Conservation (phyloP, 768 basidiomycete genomes). For the Cubamyces lactineus region DNA sequence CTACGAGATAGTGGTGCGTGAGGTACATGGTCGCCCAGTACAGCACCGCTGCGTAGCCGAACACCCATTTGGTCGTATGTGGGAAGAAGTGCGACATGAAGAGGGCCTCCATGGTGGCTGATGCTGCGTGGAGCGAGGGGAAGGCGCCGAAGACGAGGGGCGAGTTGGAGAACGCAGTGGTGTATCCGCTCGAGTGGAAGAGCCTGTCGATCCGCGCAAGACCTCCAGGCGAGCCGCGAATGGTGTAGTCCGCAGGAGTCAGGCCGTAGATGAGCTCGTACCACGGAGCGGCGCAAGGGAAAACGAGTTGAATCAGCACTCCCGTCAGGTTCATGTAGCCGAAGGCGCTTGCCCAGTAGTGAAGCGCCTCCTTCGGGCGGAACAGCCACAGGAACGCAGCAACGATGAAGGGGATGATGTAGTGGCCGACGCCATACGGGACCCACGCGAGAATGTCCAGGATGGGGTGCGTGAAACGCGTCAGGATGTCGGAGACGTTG, state of each 20-base stretch:
- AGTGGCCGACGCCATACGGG: conserved; percentile 96
- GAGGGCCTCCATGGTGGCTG: conserved; percentile 89
- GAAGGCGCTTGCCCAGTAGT: conserved; percentile 84
- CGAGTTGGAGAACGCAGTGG: conserved; percentile 77
- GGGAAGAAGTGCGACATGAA: conserved; percentile 97
- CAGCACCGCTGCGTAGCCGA: conserved; percentile 82
- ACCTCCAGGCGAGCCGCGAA: conserved; percentile 92
- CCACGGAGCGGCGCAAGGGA: conserved; percentile 96
- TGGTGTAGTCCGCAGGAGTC: conserved; percentile 90
- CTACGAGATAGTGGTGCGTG: conserved; percentile 98
- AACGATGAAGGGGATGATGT: conserved; percentile 83
- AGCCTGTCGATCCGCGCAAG: conserved; percentile 90
- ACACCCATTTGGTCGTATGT: conserved; percentile 62
- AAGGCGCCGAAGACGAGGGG: conserved; percentile 98
- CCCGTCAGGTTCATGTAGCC: conserved; percentile 93
- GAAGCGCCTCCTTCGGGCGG: conserved; percentile 76
- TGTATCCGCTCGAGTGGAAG: conserved; percentile 78
- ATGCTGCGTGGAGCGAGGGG: conserved; percentile 89
- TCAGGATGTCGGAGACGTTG: conserved; percentile 96
- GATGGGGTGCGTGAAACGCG: conserved; percentile 88
- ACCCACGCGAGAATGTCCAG: conserved; percentile 96
- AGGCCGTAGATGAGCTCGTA: conserved; percentile 97
- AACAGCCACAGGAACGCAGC: conserved; percentile 90
- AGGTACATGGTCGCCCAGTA: conserved; percentile 99
- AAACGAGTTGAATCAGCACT: conserved; percentile 83